Conservation (phyloP, 176 grass and related monocot species). For the Chloris gayana region DNA sequence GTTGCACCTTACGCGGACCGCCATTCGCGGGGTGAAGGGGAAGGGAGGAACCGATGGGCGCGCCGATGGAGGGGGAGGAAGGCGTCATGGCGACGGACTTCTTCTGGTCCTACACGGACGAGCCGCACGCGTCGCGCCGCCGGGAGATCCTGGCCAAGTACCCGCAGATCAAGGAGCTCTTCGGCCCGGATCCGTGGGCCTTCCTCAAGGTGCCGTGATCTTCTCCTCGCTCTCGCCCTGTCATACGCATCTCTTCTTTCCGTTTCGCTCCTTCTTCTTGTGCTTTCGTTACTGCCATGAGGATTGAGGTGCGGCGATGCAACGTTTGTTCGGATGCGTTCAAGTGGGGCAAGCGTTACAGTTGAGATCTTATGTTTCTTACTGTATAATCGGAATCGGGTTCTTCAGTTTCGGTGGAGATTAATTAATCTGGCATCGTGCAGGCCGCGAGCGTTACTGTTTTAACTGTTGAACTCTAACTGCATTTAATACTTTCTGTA, state of each 20-base stretch:
- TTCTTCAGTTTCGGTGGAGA: not conserved
- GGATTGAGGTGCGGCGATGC: not conserved
- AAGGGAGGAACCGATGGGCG: constrained; percentile 42
- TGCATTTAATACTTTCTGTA: not conserved
- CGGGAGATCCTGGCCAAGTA: constrained; percentile 85
- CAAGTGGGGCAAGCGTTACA: not conserved
- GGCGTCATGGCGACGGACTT: constrained; percentile 92
- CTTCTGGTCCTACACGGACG: constrained; percentile 99
- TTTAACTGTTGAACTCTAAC: not conserved
- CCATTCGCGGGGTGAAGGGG: not conserved
- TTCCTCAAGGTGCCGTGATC: constrained; percentile 68
- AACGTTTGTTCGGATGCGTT: not conserved
- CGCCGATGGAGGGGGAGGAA: constrained; percentile 51
- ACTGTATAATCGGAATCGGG: not conserved
- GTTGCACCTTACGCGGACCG: not conserved
- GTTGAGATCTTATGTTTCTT: not conserved
- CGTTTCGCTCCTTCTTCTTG: not conserved
- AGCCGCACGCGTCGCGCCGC: constrained; percentile 91
- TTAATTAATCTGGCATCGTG: constrained; percentile 14
- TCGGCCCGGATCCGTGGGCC: constrained; percentile 88
- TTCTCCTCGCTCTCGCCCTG: not conserved
- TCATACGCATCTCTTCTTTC: not conserved
- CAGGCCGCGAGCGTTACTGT: too few relatives aligned
- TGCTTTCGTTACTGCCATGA: not conserved
- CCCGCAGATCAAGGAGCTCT: constrained; percentile 98